These are phyloP conservation scores for Leccinum fallax DNA, from an alignment of 1,284 basidiomycete species.

Conservation along the genomic window DNA sequence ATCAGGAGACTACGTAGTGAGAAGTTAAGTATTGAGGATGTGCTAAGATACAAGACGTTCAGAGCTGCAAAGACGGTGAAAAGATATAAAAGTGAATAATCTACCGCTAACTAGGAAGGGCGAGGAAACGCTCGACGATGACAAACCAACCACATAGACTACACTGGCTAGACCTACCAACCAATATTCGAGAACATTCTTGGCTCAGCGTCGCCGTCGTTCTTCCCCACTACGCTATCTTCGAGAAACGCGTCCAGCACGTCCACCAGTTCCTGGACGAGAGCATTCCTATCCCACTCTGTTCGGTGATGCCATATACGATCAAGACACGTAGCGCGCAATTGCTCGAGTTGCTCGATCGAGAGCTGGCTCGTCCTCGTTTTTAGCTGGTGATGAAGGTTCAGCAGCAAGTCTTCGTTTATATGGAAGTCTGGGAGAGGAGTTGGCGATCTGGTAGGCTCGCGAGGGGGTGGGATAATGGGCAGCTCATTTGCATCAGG, in stretches of 20 bases:
- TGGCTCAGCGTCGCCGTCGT: not conserved
- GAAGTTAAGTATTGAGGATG: not conserved
- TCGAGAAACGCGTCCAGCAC: conserved; percentile 62
- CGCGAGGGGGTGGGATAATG: conserved; percentile 35
- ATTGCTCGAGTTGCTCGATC: conserved; percentile 92
- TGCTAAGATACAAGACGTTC: conserved; percentile 22
- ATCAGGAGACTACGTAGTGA: not conserved
- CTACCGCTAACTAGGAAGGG: conserved; percentile 17
- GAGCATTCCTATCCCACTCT: conserved; percentile 80
- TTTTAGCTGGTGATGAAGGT: conserved; percentile 50
- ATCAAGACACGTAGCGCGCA: conserved; percentile 83
- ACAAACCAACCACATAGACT: not conserved
- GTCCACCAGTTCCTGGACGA: conserved; percentile 61
- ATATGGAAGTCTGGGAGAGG: conserved; percentile 70
- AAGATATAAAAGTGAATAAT: conserved; percentile 34
- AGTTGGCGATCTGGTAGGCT: conserved; percentile 58
- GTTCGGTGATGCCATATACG: conserved; percentile 79
- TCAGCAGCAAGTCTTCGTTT: conserved; percentile 46
- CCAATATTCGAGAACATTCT: conserved; percentile 8
- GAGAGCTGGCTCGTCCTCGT: conserved; percentile 60
- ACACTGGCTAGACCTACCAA: conserved; percentile 5
- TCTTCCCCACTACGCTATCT: conserved; percentile 45
- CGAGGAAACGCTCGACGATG: not conserved
- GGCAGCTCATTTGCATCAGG: conserved; percentile 21
- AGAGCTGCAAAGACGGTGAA: not conserved